phyloP scores from a whole-genome alignment of 176 grass and related monocot genomes.

The Oryza meyeriana region DNA sequence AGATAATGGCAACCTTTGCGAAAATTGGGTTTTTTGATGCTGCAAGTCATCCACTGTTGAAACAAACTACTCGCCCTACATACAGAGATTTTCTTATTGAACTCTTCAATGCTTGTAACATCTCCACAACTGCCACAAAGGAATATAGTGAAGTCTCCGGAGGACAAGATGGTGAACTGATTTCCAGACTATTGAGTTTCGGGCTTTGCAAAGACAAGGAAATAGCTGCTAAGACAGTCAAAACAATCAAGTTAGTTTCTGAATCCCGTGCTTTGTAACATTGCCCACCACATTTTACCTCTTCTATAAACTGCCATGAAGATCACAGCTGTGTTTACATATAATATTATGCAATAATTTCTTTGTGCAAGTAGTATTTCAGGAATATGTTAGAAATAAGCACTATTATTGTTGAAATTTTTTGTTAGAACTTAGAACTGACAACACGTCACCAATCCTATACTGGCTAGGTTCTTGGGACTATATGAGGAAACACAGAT shows the following conservation, averaged over 20 bases:
- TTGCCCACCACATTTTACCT: neutral
- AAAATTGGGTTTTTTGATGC: conserved; percentile 73
- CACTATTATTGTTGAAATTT: conserved; percentile 2
- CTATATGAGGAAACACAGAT: conserved; percentile 59
- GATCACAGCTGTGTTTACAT: neutral
- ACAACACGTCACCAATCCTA: neutral
- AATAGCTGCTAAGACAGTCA: conserved; percentile 62
- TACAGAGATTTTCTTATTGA: conserved; percentile 57
- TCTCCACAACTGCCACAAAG: conserved; percentile 3
- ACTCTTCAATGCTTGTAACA: conserved; percentile 46
- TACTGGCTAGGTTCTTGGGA: conserved; percentile 70
- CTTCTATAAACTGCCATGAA: neutral
- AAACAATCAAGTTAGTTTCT: conserved; percentile 84
- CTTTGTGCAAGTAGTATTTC: neutral
- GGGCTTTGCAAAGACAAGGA: conserved; percentile 68
- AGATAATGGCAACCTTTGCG: conserved; percentile 69
- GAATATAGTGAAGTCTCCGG: conserved; percentile 8
- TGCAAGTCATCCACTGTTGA: conserved; percentile 57
- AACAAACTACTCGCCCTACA: conserved; percentile 46
- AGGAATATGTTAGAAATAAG: neutral
- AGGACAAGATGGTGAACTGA: conserved; percentile 59
- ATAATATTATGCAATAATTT: neutral
- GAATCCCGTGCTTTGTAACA: neutral
- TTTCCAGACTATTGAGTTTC: conserved; percentile 49
- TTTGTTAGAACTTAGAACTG: conserved; percentile 30